A percentile compares a stretch with the other conserved stretches of the same genome.
phyloP scores from a whole-genome alignment of 2,329 filamentous ascomycete species.

The Talaromyces sp. region DNA sequence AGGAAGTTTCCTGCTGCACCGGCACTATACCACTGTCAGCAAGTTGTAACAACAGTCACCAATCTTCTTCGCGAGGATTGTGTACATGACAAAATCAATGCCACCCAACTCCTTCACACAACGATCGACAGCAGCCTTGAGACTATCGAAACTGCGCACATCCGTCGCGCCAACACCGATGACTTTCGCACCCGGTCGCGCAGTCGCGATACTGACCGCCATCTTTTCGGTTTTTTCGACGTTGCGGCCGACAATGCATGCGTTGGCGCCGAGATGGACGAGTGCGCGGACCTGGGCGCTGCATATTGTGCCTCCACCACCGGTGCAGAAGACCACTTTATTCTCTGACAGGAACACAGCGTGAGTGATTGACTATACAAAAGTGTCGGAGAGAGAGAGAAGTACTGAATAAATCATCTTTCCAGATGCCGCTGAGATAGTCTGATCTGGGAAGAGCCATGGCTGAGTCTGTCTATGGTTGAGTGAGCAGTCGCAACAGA shows the following conservation, averaged over 20 bases:
- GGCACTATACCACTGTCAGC: slow-evolving; percentile 53
- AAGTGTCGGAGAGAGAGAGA: not conserved
- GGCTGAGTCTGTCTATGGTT: not conserved
- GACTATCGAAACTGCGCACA: slow-evolving; percentile 68
- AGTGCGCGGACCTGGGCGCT: slow-evolving; percentile 89
- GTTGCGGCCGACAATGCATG: slow-evolving; percentile 89
- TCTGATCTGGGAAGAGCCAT: slow-evolving; percentile 70
- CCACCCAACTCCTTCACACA: slow-evolving; percentile 79
- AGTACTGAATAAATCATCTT: slow-evolving; percentile 78
- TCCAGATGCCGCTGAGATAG: slow-evolving; percentile 81
- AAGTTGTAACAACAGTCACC: not conserved
- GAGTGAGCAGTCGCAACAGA: not conserved
- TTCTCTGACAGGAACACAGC: slow-evolving; percentile 48
- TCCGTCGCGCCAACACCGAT: slow-evolving; percentile 73
- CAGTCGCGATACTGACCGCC: slow-evolving; percentile 77
- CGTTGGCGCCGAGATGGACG: slow-evolving; percentile 85
- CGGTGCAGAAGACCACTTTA: slow-evolving; percentile 92
- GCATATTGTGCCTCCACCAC: slow-evolving; percentile 90
- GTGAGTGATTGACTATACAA: not conserved
- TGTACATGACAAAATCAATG: slow-evolving; percentile 89
- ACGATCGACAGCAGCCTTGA: slow-evolving; percentile 71
- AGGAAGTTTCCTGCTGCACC: slow-evolving; percentile 96
- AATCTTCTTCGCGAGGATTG: not conserved
- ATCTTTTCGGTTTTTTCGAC: slow-evolving; percentile 78
- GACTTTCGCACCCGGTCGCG: slow-evolving; percentile 74